Conservation (phyloP, 1,139 yeast species). For the Saccharomycopsis crataegensis region DNA sequence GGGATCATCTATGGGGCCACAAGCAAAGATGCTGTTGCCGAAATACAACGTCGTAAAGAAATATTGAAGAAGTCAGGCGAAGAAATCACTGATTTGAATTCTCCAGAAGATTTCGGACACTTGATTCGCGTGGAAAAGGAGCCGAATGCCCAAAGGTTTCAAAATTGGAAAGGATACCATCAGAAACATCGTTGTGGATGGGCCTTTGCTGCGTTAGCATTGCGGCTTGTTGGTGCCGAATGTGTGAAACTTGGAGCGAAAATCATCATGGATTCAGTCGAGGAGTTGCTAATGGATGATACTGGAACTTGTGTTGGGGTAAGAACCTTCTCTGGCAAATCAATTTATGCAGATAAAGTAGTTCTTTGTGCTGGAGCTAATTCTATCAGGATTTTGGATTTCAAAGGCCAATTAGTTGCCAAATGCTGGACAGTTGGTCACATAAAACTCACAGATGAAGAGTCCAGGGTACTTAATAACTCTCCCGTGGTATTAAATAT, state of each 20-base stretch:
- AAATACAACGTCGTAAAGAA: slow-evolving; percentile 31
- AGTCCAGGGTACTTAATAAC: slow-evolving; percentile 26
- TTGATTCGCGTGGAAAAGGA: slow-evolving; percentile 26
- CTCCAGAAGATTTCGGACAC: slow-evolving; percentile 22
- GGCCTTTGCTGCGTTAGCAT: slow-evolving; percentile 29
- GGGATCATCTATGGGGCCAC: slow-evolving; percentile 28
- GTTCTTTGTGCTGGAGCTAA: slow-evolving; percentile 32
- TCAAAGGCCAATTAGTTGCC: slow-evolving; percentile 28
- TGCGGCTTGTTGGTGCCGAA: slow-evolving; percentile 26
- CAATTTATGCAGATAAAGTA: slow-evolving; percentile 24
- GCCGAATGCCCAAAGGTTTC: background rate
- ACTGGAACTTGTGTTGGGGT: slow-evolving; percentile 20
- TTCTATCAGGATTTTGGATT: slow-evolving; percentile 28
- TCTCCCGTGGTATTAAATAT: slow-evolving; percentile 34
- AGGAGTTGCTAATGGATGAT: slow-evolving; percentile 22
- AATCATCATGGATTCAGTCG: slow-evolving; percentile 28
- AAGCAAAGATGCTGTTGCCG: slow-evolving; percentile 24
- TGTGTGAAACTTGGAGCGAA: slow-evolving; percentile 29
- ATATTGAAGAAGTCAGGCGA: slow-evolving; percentile 27
- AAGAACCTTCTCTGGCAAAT: slow-evolving; percentile 22
- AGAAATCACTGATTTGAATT: background rate
- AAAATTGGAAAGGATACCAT: slow-evolving; percentile 20
- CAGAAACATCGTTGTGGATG: slow-evolving; percentile 28
- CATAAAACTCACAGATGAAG: slow-evolving; percentile 28
- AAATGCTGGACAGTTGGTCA: slow-evolving; percentile 34